Evolutionary conservation across 306 rosid genomes (phyloP), one percentile per base, ranked within the genome.

Genomic region (Cicer arietinum): DNA sequence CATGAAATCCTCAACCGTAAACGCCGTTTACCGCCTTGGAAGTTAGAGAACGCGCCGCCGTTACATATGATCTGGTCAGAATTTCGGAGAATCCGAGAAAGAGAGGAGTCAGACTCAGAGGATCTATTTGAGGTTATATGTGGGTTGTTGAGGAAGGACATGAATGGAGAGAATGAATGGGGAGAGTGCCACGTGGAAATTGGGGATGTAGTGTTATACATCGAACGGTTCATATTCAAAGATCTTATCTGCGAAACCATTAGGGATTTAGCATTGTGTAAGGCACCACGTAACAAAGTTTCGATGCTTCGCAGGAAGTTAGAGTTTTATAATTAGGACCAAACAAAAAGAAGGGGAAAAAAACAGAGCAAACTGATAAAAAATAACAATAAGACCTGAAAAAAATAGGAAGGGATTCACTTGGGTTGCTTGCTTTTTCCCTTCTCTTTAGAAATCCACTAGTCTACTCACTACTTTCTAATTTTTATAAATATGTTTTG

Each of bases 241-340:
- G 99, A 94, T 71, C 84, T 94, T n/a, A 84, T 94, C 30, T 88
- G 86, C 7, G 97, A 94, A 81, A 88, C 96, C 6, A 92, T 94
- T 66, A 79, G 81, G 11, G 90, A 94, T 76, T 84, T 94, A 12
- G 90, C 94, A 1, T 52, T 81, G 5, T 11, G 67, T 81, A 54
- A 54, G 18, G 44, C 84, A n/a, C 76, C 51, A 6, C 70, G 71
- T 75, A 76, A 68, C 77, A 80, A 42, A 9, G 74, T 85, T 16
- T 66, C 81, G 3, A 79, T 78, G 20, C 86, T 78, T 8, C 86
- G 95, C 13, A 82, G 97, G 88, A 94, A 83, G 83, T 75, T 94
- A 76, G 60, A 81, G 64, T 92, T 92, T 79, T 94, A 79, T 67
- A 78, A 70, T 81, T 41, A 63, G 60, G 18, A 39, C 47, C 7